Conservation (phyloP, 352 stramenopile genomes). For the Nothophytophthora sp. region DNA sequence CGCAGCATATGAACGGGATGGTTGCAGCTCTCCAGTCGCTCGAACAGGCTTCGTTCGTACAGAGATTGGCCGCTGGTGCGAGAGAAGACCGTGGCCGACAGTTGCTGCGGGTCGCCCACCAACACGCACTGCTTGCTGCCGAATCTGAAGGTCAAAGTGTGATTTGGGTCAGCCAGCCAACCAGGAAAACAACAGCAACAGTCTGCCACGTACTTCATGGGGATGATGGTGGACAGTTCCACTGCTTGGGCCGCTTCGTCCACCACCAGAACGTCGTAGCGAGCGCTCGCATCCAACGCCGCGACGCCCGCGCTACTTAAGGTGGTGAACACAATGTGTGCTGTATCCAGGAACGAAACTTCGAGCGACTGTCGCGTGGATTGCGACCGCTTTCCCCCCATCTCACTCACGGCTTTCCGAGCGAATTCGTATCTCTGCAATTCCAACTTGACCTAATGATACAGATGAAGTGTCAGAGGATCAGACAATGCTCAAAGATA, state of each 20-base stretch:
- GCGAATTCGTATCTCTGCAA: conserved; percentile 84
- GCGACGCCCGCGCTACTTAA: conserved; percentile 87
- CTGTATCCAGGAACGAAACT: conserved; percentile 88
- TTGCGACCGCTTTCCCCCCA: conserved; percentile 58
- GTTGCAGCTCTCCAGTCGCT: conserved; percentile 86
- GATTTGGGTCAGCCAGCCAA: no score
- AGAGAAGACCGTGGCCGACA: conserved; percentile 93
- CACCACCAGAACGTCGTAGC: conserved; percentile 86
- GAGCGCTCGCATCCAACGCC: conserved; percentile 71
- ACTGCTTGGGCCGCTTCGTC: conserved; percentile 89
- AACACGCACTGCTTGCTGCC: conserved; percentile 91
- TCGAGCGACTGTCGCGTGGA: conserved; percentile 79
- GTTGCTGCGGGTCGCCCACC: conserved; percentile 93
- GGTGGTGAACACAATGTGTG: conserved; percentile 93
- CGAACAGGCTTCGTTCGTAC: conserved; percentile 93
- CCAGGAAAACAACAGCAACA: no score
- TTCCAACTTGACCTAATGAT: conserved; percentile 71
- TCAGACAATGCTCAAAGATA: neutral
- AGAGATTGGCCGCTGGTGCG: conserved; percentile 80
- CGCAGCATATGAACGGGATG: conserved; percentile 91
- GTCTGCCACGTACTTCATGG: conserved; percentile 89
- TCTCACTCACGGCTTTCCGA: conserved; percentile 61
- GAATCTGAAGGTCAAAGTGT: no score
- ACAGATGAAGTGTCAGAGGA: conserved; percentile 5
- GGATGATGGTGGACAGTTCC: conserved; percentile 87